phyloP scores from a whole-genome alignment of 257 asterid genomes.

The Osmanthus fragrans region DNA sequence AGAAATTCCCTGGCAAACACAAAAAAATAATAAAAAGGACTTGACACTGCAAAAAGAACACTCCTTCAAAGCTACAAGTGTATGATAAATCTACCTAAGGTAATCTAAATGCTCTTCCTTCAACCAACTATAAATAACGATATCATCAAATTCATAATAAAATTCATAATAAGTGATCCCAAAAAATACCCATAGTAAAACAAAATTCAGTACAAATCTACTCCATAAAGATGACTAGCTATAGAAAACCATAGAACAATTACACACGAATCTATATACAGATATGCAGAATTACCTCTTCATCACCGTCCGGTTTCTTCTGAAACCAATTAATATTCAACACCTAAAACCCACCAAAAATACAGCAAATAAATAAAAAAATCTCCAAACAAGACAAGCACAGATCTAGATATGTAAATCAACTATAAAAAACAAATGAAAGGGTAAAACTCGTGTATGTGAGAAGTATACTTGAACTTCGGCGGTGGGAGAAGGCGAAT shows the following conservation, averaged over 20 bases:
- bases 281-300: slow-evolving; percentile 54
- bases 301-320: slow-evolving; percentile 81
- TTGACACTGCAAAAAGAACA: neutral
- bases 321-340: slow-evolving; percentile 83
- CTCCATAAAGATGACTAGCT: neutral
- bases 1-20: neutral
- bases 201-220: neutral
- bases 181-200: neutral
- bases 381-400: neutral
- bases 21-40: too few relatives aligned
- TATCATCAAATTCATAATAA: neutral
- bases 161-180: neutral
- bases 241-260: neutral
- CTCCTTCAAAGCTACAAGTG: neutral
- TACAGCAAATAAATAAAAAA: neutral
- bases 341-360: slow-evolving; percentile 40
- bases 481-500: slow-evolving; percentile 66
- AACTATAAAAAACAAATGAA: neutral
- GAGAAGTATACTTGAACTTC: slow-evolving; percentile 59
- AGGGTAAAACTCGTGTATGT: neutral
- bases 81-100: neutral
- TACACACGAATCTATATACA: neutral
- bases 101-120: neutral
- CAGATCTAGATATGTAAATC: neutral
- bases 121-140: neutral